Base-by-base conservation (phyloP, 345 rosid species). In the Jatropha curcas region DNA sequence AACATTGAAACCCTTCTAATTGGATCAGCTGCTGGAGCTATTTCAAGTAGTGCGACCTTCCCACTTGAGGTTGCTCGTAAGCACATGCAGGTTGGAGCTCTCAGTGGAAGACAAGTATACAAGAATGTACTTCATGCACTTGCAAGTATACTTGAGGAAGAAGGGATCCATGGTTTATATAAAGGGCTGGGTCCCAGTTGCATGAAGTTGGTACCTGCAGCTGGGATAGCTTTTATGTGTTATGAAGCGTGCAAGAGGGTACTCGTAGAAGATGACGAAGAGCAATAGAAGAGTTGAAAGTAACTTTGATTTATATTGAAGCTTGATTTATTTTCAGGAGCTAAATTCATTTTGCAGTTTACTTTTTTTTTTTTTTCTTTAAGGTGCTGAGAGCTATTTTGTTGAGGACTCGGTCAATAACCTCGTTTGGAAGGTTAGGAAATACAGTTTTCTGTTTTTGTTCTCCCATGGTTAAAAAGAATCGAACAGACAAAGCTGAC, bases 171-270 rank as follows among this genome's bases (percentile, higher is more conserved):
- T 0, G 98, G 99, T 71, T 79, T 94, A 70, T 95, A 92, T 74
- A 91, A 86, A 77, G 98, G 98, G 56, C 76, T 94, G 70, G 98
- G 98, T 45, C 97, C 97, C 0, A 94, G 97, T 77, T 92, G 97
- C 90, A 80, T 92, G 91, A 94, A 94, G 83, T 70, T 94, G 87
- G 97, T 94, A 39, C 97, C 97, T 39, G 98, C 99, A 53, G 99
- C 98, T 53, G 99, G 99, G 68, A 92, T 95, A 81, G 93, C 99
- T 11, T 95, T 95, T 80, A 92, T 95, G 99, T 95, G 98, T 79
- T 95, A 92, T 75, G 98, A 95, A 80, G 98, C 98, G 30, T 88
- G 94, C 84, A 95, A 93, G 81, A 84, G 85, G 88, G 86, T 92
- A 72, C 84, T 93, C 11, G 84, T 96, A 6, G 98, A 89, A 77